phyloP scores from a whole-genome alignment of 2,329 filamentous ascomycete species.

The Cladosporium oxysporum region DNA sequence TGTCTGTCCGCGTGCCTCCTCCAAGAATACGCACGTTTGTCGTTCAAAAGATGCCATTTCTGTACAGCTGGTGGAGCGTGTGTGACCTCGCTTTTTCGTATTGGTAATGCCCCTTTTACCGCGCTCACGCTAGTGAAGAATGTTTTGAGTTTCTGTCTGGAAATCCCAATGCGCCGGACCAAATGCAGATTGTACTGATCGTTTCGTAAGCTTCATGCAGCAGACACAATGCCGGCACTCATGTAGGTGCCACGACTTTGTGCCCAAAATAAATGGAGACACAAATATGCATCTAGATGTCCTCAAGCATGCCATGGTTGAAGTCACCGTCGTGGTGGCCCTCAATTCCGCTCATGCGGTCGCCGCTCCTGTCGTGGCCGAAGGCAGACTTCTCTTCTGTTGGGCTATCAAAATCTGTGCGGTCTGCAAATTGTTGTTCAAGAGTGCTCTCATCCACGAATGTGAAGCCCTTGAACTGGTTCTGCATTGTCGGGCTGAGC shows the following conservation, averaged over 20 bases:
- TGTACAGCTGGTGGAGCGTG: conserved; percentile 2
- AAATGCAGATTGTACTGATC: conserved; percentile 14
- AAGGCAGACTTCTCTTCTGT: conserved; percentile 16
- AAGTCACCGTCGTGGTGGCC: conserved; percentile 49
- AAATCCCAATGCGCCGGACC: conserved; percentile 11
- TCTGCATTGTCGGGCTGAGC: conserved; percentile 91
- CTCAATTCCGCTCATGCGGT: conserved; percentile 56
- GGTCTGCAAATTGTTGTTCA: conserved; percentile 70
- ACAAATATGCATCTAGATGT: conserved; percentile 28
- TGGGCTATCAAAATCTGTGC: conserved; percentile 35
- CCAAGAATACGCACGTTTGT: neutral
- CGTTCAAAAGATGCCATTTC: conserved; percentile 6
- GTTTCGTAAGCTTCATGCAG: conserved; percentile 17
- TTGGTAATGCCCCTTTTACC: neutral
- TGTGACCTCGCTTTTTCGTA: conserved; percentile 3
- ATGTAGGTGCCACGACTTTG: neutral
- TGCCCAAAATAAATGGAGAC: neutral
- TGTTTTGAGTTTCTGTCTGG: neutral
- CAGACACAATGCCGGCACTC: neutral
- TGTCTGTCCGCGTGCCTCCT: neutral
- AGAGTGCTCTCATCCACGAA: conserved; percentile 98
- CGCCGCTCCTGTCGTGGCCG: conserved; percentile 38
- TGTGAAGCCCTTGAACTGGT: conserved; percentile 97
- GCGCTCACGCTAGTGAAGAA: neutral
- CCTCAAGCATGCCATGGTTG: conserved; percentile 46